A percentile compares a stretch with the other conserved stretches of the same genome.
Conservation (phyloP, 805 yeast species). For the Millerozyma acaciae region DNA sequence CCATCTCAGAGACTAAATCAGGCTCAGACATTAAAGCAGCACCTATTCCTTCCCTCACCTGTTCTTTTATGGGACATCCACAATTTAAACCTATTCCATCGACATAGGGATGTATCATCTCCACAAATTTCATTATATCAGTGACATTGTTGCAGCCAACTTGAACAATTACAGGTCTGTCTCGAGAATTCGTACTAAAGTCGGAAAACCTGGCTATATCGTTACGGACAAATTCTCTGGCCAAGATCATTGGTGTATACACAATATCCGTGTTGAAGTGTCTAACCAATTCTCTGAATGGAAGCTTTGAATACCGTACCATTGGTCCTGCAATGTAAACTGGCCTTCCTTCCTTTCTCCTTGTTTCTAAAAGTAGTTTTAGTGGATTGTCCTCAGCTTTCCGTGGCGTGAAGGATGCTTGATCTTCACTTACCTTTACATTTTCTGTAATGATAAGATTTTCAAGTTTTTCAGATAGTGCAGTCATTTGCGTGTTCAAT, state of each 20-base stretch:
- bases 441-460: too few relatives aligned
- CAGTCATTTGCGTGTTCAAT: too few relatives aligned
- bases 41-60: slow-evolving; percentile 93
- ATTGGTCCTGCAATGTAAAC: slow-evolving; percentile 72
- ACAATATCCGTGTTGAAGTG: slow-evolving; percentile 76
- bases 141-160: slow-evolving; percentile 84
- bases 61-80: slow-evolving; percentile 96
- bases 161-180: slow-evolving; percentile 77
- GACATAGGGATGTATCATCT: slow-evolving; percentile 84
- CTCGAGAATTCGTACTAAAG: slow-evolving; percentile 72
- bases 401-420: slow-evolving; percentile 10
- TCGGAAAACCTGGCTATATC: slow-evolving; percentile 77
- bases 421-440: too few relatives aligned
- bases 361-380: slow-evolving; percentile 25
- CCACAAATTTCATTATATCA: slow-evolving; percentile 78
- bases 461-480: too few relatives aligned
- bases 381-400: slow-evolving; percentile 31
- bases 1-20: slow-evolving; percentile 79
- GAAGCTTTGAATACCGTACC: slow-evolving; percentile 94
- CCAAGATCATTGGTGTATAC: slow-evolving; percentile 94
- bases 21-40: slow-evolving; percentile 89
- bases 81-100: slow-evolving; percentile 95
- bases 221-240: slow-evolving; percentile 89
- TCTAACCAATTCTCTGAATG: slow-evolving; percentile 75
- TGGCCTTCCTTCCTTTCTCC: slow-evolving; percentile 25